Evolutionary conservation across 495 filamentous ascomycete genomes (phyloP).

Genomic region (Podospora anserina): DNA sequence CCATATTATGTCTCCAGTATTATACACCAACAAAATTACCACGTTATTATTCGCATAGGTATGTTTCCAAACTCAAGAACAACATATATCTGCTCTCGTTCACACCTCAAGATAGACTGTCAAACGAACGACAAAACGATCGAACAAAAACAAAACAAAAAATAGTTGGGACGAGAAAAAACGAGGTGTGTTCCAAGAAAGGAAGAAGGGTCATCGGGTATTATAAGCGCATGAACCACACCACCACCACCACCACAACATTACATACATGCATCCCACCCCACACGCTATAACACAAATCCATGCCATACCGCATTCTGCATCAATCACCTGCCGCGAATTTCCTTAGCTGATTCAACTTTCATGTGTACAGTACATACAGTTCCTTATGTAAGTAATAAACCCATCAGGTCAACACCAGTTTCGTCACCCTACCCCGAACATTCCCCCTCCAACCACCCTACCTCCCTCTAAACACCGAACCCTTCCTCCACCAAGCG

Average conservation of each 20-base stretch:
- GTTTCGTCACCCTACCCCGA: not conserved
- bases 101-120: not conserved
- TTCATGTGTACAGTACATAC: not conserved
- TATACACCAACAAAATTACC: not conserved
- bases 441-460: not conserved
- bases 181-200: not conserved
- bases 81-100: not conserved
- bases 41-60: not conserved
- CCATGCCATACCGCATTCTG: not conserved
- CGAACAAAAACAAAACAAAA: not conserved
- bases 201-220: not conserved
- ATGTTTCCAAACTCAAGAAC: not conserved
- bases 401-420: slow-evolving; percentile 5
- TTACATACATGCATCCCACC: slow-evolving; percentile 4
- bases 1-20: not conserved
- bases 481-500: not conserved
- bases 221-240: slow-evolving; percentile 1
- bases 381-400: slow-evolving; percentile 10
- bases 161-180: not conserved
- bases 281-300: not conserved
- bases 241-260: not conserved
- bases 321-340: not conserved
- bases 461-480: not conserved
- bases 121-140: slow-evolving; percentile 4
- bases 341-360: not conserved